Conservation (phyloP, 2,329 filamentous ascomycete genomes). For the Colletotrichum costaricense region DNA sequence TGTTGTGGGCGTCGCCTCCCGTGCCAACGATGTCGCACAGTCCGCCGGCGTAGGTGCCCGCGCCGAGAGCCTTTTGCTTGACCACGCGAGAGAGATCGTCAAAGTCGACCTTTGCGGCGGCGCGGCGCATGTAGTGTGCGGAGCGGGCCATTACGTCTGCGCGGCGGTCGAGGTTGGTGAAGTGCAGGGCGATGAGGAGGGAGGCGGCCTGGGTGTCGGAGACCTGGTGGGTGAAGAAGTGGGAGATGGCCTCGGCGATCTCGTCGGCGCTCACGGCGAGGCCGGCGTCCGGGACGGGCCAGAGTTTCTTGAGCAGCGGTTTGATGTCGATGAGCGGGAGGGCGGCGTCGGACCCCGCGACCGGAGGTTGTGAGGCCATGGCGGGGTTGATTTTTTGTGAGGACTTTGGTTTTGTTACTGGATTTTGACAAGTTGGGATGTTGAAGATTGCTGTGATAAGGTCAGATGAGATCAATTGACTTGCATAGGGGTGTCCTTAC, state of each 20-base stretch:
- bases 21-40: conserved; percentile 97
- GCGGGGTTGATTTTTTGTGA: background rate
- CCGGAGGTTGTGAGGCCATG: conserved; percentile 46
- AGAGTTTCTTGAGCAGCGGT: conserved; percentile 78
- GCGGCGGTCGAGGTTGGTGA: conserved; percentile 85
- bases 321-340: conserved; percentile 68
- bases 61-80: conserved; percentile 67
- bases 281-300: conserved; percentile 63
- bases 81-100: conserved; percentile 71
- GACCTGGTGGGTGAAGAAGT: conserved; percentile 91
- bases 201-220: conserved; percentile 90
- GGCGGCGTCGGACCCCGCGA: conserved; percentile 43
- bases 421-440: background rate
- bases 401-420: background rate
- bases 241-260: conserved; percentile 88
- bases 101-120: conserved; percentile 78
- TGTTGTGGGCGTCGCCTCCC: conserved; percentile 95
- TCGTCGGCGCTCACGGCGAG: conserved; percentile 76
- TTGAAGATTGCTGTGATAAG: background rate
- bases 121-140: conserved; percentile 84
- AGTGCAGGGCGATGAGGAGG: conserved; percentile 90
- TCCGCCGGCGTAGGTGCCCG: conserved; percentile 84
- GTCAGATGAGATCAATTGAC: background rate
- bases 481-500: background rate
- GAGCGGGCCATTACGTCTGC: conserved; percentile 89